Base-by-base conservation (phyloP, 2,329 filamentous ascomycete species). In the Dactylellina sp. region DNA sequence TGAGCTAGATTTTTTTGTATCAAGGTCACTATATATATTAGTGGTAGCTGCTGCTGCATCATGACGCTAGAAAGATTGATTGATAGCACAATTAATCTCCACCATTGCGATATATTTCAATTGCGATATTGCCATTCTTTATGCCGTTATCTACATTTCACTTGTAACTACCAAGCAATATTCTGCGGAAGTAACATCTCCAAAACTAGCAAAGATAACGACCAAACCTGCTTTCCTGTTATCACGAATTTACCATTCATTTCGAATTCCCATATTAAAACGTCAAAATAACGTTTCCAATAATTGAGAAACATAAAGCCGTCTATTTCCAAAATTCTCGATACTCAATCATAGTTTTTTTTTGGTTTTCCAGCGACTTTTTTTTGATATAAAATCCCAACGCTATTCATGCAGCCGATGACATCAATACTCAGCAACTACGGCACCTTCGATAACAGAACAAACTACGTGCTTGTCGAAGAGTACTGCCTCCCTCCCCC, bases 381-480 rank as follows among this genome's bases (percentile, higher is more conserved):
- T n/a, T 6, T 40, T 39, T 40, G 7, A 55, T 40, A 55, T 7
- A 40, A 28, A 6, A 12, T 22, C 24, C 12, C n/a, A 28, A 50
- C n/a, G 22, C 16, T 2, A 47, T 32, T n/a, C 12, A 25, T 32
- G 28, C 28, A 32, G 28, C 35, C 42, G 55, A 74, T 74, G 70
- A 52, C 53, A 28, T 60, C 70, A n/a, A 56, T 74, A 46, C 52
- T 74, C 32, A 20, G 44, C 16, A 66, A 55, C 42, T 74, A 74
- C 55, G 70, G 70, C 55, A 74, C 70, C 32, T 74, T 74, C 49
- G 53, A 62, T 49, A 61, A 50, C 42, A 49, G 70, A 55, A 71
- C 71, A 25, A 72, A 68, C 11, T 77, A 72, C 40, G 77, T 77
- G 14, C 32, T 71, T 11, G 76, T 78, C n/a, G 66, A 76, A 32